Base-by-base conservation (phyloP, 306 rosid genomes). In the Coriaria nepalensis region DNA sequence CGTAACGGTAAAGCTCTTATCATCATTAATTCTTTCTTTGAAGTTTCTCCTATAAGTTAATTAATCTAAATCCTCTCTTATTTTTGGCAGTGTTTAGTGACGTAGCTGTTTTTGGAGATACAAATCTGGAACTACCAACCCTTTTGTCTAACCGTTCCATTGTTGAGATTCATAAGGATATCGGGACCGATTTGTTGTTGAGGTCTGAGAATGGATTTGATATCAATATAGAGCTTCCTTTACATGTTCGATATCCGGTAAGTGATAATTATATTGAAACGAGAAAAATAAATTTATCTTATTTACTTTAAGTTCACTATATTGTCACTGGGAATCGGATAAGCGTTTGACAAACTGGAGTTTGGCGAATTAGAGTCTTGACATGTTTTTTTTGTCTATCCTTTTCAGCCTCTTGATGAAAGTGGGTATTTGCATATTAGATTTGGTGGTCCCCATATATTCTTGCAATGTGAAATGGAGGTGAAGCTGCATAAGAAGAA, bases 101-200 rank as follows among this genome's bases (percentile, higher is more conserved):
- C n/a, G n/a, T n/a, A n/a, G n/a, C 84, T 68, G 97, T 84, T 43
- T 84, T 81, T 64, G 93, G 97, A 50, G 97, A 88, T 62, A 70
- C 82, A 52, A 88, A 88, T 73, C 50, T 84, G 64, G 97, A 88
- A 68, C 70, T 66, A 46, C 97, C 97, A 49, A 78, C 93, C 0
- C 75, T 78, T 63, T 65, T 84, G 61, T 83, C 95, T 33, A 84
- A 78, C 42, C 90, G 74, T 37, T 78, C 97, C 64, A 77, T 66
- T 51, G 80, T 88, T 33, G 97, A 84, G 79, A 61, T 78, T 65
- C 86, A 84, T 78, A 68, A 74, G 53, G 71, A 66, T 59, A 37
- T 66, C 50, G 72, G 68, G 66, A 61, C 50, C 49, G 63, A 55
- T 64, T 39, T 60, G 63, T 56, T 76, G 40, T 6, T 43, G 14